Percentiles rank a stretch among this genome's conserved stretches.
These are phyloP conservation scores for Wickerhamomyces kurtzmanii DNA, from an alignment of 805 yeast species.

Conservation along the genomic window DNA sequence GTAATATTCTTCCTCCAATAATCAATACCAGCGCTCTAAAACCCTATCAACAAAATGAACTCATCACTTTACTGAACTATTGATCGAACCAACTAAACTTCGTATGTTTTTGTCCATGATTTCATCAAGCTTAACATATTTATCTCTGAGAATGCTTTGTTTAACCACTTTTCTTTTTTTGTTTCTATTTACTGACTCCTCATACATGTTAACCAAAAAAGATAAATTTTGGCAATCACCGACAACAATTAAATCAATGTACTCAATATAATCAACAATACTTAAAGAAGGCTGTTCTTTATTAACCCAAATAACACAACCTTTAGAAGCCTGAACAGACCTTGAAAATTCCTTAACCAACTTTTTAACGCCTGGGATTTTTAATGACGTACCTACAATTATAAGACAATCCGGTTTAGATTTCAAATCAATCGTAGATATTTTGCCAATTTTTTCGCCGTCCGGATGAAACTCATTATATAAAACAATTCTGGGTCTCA, in stretches of 20 bases:
- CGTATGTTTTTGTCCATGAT: too few species aligned
- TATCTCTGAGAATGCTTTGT: too few species aligned
- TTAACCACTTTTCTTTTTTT: too few species aligned
- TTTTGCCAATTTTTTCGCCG: conserved; percentile 76
- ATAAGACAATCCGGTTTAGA: conserved; percentile 67
- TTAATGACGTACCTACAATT: conserved; percentile 78
- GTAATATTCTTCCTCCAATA: too few species aligned
- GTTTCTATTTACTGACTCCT: too few species aligned
- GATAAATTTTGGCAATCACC: conserved; percentile 61
- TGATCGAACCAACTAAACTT: too few species aligned
- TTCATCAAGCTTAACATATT: too few species aligned
- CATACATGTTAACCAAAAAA: conserved; percentile 17
- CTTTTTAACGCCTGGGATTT: conserved; percentile 66
- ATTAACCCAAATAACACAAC: conserved; percentile 55
- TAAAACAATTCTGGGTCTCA: conserved; percentile 57
- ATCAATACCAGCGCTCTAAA: too few species aligned
- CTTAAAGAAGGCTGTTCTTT: conserved; percentile 43
- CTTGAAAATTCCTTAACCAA: conserved; percentile 51
- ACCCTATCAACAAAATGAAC: too few species aligned
- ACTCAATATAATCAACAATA: conserved; percentile 36
- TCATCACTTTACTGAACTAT: too few species aligned
- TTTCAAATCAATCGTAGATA: conserved; percentile 56
- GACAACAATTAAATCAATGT: conserved; percentile 46
- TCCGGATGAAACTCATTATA: conserved; percentile 81
- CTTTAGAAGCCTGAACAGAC: conserved; percentile 44